Base-by-base conservation (phyloP, 495 filamentous ascomycete genomes). In the Penicillium macrosclerotiorum region DNA sequence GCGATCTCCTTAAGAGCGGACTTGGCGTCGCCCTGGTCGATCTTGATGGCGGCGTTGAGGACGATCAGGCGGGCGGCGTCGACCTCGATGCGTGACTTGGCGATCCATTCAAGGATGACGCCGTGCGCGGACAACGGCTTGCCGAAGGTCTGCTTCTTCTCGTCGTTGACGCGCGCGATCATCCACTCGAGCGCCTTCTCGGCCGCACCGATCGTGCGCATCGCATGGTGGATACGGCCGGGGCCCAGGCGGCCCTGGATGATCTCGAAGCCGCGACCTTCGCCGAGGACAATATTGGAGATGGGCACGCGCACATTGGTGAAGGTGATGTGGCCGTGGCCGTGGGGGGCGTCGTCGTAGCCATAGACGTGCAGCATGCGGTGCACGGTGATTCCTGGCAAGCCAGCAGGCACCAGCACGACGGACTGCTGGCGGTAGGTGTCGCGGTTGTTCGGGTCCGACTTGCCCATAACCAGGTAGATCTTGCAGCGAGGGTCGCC, bases 181-280 rank as follows among this genome's bases (percentile, higher is more conserved):
- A 96, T 81, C 86, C 89, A 93, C 34, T 93, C 86, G 8, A 95
- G 76, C 2, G 90, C 90, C 40, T 78, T 72, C 68, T 95, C 90
- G 26, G 90, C 85, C 20, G 86, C 84, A 32, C 90, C 90, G 65
- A 96, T 89, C 17, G 84, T 81, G 48, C 91, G 86, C 90, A 95
- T 95, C 41, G 86, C 87, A 69, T 95, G 91, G 71, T 95, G 91
- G 62, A 96, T 95, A 29, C 91, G 85, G 9, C 91, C 90, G 14
- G 91, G 90, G 4, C 90, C 90, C 22, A 96, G 80, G 33, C 90
- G 85, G 25, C 91, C 90, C 64, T 96, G 90, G 65, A 95, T 95
- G 60, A 96, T 95, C 64, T 96, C 91, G 67, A 95, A 95, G n/a
- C 90, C 91, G 35, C 90, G 82, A 45, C 90, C 89, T 63, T 89